Evolutionary conservation across 805 yeast genomes (phyloP), one percentile per base, ranked within the genome.

Genomic region (Candida railenensis): DNA sequence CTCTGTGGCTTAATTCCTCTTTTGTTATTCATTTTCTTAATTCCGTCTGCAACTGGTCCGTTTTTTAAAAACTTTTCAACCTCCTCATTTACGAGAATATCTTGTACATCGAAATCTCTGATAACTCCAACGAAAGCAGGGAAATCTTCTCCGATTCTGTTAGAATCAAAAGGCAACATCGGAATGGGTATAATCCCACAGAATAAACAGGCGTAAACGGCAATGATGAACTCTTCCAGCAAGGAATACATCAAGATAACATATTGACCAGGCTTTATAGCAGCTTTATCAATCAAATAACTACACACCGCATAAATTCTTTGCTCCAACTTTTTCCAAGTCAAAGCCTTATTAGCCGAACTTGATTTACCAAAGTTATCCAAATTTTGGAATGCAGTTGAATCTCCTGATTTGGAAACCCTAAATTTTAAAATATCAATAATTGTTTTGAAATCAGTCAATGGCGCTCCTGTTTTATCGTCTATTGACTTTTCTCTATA

Each of bases 231-330:
- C 50, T 94, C 98, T 47, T 91, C 96, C 1, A 90, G 82, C 40
- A 92, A 78, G 0, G 96, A 85, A 61, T 89, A 90, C 84, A 90
- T 84, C 56, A 94, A 68, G 2, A 90, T 74, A 3, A 89, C 92
- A 51, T 76, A 71, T 44, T 86, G 87, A 0, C 96, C 96, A 2
- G 87, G 74, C 45, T 68, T 74, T 39, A 89, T 60, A 2, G 76
- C 70, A 1, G 81, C 77, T 63, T 88, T 91, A 38, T 79, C 86
- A 32, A 84, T 71, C 44, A 94, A 76, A 58, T 86, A 82, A 4
- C 78, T 71, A 43, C 91, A 81, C 22, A 88, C 85, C 0, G 96
- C 85, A 16, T 87, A 85, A 2, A 92, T 78, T 47, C 87, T 76
- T 36, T 74, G 76, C 48, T 89, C 97, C 50, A 94, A 82, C 57